Evolutionary conservation across 2,329 filamentous ascomycete genomes (phyloP).

Genomic region (Didymella keratinophila): DNA sequence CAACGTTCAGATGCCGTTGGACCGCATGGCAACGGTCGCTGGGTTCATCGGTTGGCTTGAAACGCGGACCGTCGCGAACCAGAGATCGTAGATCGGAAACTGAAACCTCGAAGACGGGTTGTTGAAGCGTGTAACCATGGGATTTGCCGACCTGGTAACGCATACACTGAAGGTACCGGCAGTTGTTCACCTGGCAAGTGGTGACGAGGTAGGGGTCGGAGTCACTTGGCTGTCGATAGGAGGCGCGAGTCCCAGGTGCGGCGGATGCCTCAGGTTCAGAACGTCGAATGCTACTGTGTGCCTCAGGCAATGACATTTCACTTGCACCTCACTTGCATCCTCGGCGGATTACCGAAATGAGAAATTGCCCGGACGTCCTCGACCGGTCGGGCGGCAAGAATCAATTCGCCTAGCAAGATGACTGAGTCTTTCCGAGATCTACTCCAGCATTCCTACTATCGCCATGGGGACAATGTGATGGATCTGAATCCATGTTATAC

Average conservation of each 20-base stretch:
- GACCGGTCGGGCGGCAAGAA: neutral
- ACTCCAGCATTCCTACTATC: neutral
- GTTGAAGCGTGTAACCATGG: neutral
- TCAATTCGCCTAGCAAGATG: neutral
- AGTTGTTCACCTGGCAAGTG: neutral
- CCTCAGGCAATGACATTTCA: neutral
- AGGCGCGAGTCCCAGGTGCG: neutral
- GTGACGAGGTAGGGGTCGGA: neutral
- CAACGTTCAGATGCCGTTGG: conserved; percentile 16
- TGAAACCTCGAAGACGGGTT: neutral
- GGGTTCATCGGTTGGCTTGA: conserved; percentile 11
- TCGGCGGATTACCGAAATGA: neutral
- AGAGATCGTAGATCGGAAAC: conserved; percentile 18
- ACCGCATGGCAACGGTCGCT: conserved; percentile 12
- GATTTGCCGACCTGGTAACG: neutral
- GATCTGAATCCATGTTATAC: neutral
- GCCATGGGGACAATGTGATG: neutral
- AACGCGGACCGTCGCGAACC: conserved; percentile 23
- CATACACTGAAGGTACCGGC: neutral
- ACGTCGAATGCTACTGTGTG: neutral
- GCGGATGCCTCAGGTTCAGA: neutral
- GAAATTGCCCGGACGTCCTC: neutral
- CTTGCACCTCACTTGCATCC: neutral
- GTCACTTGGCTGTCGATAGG: neutral
- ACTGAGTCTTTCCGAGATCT: neutral